Evolutionary conservation across 148 eudicot species (phyloP), one percentile per base, ranked within the genome.

Genomic region (Agrostemma githago): DNA sequence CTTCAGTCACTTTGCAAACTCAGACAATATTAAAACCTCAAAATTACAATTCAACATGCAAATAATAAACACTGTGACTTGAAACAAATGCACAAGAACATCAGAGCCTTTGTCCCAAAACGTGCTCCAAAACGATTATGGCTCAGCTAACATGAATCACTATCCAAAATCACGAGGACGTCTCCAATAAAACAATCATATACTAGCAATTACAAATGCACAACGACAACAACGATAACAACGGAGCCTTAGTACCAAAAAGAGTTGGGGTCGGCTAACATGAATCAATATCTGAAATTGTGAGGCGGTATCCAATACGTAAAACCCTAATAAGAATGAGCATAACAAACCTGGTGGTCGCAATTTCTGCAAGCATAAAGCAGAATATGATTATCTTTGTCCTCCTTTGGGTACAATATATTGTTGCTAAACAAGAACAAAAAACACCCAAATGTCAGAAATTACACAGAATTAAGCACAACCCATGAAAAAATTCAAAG

Each of bases 291-390:
- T 26, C 34, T 26, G 34, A 42, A 14, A 9, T 12, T 12, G 15
- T 26, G 34, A 26, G 34, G 34, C 34, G 34, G 34, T 26, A 26
- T 26, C 34, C 34, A 26, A 26, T 26, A 26, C 34, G 34, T 26
- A 26, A 43, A 67, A 67, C 71, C 71, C 71, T 67, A 72, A n/a
- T 0, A 46, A 59, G 3, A 42, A 7, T 17, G 19, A 79, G 59
- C 21, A 20, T 59, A 60, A 16, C 66, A 59, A 26, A 91, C 98
- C 96, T 89, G 95, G 66, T 94, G 97, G 61, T 91, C 97, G 78
- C 98, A 94, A 67, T 94, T 95, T 15, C 98, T 89, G 79, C 97
- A 95, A 74, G 96, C 98, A 68, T 90, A 92, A 21, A 92, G 97
- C 54, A 95, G 97, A 57, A 88, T 92, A 84, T 86, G 88, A 74